Evolutionary conservation across 164 flowering plant genomes (phyloP).

Genomic region (Kalanchoe fedtschenkoi): DNA sequence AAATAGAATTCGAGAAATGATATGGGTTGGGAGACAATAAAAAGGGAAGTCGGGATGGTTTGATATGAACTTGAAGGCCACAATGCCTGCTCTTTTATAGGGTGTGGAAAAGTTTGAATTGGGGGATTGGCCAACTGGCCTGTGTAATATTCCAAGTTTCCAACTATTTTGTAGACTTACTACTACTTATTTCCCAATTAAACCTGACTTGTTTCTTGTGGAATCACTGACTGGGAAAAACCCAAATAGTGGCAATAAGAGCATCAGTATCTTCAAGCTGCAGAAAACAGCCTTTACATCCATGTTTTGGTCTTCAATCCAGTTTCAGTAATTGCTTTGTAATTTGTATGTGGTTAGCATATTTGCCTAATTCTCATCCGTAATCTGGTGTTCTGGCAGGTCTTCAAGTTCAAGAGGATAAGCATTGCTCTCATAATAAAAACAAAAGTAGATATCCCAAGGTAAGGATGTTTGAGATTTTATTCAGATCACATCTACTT

Average conservation of each 20-base stretch:
- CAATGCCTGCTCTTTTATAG: not conserved
- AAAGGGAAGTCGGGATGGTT: not conserved
- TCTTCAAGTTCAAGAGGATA: not conserved
- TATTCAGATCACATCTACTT: not conserved
- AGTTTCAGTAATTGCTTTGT: not conserved
- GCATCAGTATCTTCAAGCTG: not conserved
- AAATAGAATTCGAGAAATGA: too few species aligned
- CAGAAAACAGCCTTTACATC: not conserved
- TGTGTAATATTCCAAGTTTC: not conserved
- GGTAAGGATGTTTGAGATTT: not conserved
- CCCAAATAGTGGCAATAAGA: not conserved
- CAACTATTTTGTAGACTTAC: not conserved
- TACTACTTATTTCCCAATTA: not conserved
- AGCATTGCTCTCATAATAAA: not conserved
- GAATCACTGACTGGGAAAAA: not conserved
- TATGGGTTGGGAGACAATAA: not conserved
- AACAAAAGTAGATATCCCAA: constrained; percentile 1
- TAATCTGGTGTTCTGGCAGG: not conserved
- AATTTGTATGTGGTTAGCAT: not conserved
- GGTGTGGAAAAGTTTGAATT: not conserved
- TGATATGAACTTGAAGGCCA: not conserved
- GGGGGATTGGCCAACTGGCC: not conserved
- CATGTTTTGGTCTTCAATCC: not conserved
- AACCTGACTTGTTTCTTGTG: not conserved
- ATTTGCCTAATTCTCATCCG: not conserved